A percentile compares a stretch with the other conserved stretches of the same genome.
phyloP scores from a whole-genome alignment of 176 grass and related monocot species.

The Rhynchospora tenuis region DNA sequence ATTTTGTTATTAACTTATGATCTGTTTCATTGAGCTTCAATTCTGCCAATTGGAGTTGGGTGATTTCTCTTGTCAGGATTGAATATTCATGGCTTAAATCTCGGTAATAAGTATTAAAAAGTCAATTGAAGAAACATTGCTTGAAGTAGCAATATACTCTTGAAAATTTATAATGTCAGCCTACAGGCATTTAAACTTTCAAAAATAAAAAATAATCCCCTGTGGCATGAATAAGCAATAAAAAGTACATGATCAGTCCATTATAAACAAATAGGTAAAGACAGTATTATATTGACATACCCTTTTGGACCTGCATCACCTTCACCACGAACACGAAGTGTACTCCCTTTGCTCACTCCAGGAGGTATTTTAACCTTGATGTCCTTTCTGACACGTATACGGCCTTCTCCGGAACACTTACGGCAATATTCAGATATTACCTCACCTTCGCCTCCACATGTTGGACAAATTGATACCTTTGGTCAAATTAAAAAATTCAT shows the following conservation, averaged over 20 bases:
- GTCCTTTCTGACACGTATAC: conserved; percentile 84
- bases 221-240: conserved; percentile 13
- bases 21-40: too few species aligned
- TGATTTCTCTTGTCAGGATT: too few species aligned
- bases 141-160: too few species aligned
- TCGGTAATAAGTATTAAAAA: too few species aligned
- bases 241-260: not conserved
- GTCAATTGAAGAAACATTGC: too few species aligned
- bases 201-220: too few species aligned
- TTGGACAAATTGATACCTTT: conserved; percentile 94
- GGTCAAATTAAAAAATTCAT: conserved; percentile 23
- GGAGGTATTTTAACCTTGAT: conserved; percentile 97
- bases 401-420: conserved; percentile 89
- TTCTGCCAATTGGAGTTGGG: too few species aligned
- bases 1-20: too few species aligned
- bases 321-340: conserved; percentile 95
- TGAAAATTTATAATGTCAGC: too few species aligned
- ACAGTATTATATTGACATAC: conserved; percentile 42
- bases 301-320: conserved; percentile 98
- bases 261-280: conserved; percentile 16
- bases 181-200: too few species aligned
- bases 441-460: conserved; percentile 79
- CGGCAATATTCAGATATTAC: conserved; percentile 86
- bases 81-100: too few species aligned
- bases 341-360: conserved; percentile 97